Base-by-base conservation (phyloP, 78 protist species). In the Dictyostelium firmibasis region DNA sequence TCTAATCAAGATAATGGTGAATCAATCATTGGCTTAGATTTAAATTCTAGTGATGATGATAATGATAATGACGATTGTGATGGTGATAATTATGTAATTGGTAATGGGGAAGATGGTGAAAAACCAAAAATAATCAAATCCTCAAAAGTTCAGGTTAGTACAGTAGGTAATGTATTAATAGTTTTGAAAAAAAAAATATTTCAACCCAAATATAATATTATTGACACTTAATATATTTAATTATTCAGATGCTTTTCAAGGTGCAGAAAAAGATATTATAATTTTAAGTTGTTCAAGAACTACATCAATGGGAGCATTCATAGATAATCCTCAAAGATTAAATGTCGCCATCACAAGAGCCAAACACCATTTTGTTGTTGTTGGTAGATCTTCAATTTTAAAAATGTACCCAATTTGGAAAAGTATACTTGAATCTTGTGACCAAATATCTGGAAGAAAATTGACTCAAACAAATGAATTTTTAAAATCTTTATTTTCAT, bases 291-390 rank as follows among this genome's bases (percentile, higher is more conserved):
- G 64, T 11, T 29, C 83, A 41, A 76, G 57, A 76, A 41, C 83
- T 4, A 72, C 94, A 20, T 89, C 95, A 43, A 64, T 31, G 23
- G 23, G 35, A 57, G 97, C 92, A 27, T 98, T 98, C 62, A 36
- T 97, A 31, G 97, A 96, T 31, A 86, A 96, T 47, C 91, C 78
- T 5, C 76, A 94, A 16, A 92, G 99, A 47, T 47, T 97, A 41
- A 98, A 98, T 81, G 99, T 98, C 9, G 98, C 99, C 11, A 31
- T 98, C 20, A 96, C 99, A 0, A 86, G 99, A 31, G 98, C 99
- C 7, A 84, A 92, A 74, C 47, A 92, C n/a, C 91, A 92, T 74
- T 60, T 92, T 9, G 57, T 98, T 64, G 85, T 98, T 25, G 97
- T 98, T 27, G 98, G 98, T 27, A 79, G 82, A 18, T 33, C 62